phyloP scores from a whole-genome alignment of 2,329 filamentous ascomycete genomes.

The Myriosclerotinia curreyana region DNA sequence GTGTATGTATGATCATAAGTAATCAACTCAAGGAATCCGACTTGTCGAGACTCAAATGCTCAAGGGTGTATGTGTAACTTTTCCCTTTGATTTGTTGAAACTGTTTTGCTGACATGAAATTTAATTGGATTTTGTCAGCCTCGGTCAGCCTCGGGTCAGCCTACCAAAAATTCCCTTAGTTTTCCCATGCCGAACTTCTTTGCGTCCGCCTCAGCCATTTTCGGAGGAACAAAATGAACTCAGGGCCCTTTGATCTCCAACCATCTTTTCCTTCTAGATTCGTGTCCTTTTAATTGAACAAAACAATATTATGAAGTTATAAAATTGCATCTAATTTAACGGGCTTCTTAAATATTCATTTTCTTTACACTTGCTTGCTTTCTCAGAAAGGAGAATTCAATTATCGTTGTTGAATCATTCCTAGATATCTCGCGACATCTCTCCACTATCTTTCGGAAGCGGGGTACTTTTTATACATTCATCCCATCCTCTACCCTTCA shows the following conservation, averaged over 20 bases:
- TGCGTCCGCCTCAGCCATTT: background rate
- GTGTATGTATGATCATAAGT: background rate
- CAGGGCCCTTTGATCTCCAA: background rate
- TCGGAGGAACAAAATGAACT: conserved; percentile 1
- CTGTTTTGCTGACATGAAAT: conserved; percentile 29
- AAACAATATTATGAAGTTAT: background rate
- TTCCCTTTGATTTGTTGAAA: no score
- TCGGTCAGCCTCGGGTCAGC: background rate
- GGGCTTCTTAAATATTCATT: background rate
- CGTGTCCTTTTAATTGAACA: background rate
- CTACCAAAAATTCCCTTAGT: background rate
- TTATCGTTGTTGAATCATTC: background rate
- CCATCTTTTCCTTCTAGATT: background rate
- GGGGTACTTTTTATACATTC: conserved; percentile 19
- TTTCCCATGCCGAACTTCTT: conserved; percentile 1
- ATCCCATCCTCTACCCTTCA: conserved; percentile 12
- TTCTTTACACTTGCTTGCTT: background rate
- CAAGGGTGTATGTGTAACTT: no score
- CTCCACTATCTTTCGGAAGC: conserved; percentile 17
- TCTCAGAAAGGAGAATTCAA: background rate
- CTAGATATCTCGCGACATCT: conserved; percentile 10
- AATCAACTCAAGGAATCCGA: background rate
- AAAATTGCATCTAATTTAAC: background rate
- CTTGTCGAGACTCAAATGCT: background rate
- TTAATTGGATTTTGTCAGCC: conserved; percentile 25